Evolutionary conservation across 768 basidiomycete genomes (phyloP).

Genomic region (Panellus pusillus): DNA sequence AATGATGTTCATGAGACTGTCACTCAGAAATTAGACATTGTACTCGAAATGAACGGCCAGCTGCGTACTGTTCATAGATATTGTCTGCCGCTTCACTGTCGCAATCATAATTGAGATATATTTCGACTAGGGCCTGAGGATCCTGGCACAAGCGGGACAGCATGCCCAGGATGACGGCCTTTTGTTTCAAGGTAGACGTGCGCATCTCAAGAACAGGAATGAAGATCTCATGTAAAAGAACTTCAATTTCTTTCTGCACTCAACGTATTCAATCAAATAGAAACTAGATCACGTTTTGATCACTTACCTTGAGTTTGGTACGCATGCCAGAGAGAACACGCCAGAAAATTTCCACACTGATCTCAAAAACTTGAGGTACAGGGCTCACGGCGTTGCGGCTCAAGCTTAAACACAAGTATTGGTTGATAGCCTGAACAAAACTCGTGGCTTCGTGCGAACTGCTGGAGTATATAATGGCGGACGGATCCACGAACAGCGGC

Average conservation of each 20-base stretch:
- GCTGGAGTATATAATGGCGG: slow-evolving; percentile 88
- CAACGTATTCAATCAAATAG: slow-evolving; percentile 12
- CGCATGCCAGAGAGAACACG: slow-evolving; percentile 91
- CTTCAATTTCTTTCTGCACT: slow-evolving; percentile 95
- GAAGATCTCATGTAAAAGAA: slow-evolving; percentile 97
- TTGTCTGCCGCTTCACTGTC: slow-evolving; percentile 93
- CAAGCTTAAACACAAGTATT: slow-evolving; percentile 90
- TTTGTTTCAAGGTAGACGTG: slow-evolving; percentile 93
- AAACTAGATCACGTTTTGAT: neutral
- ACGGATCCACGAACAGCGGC: slow-evolving; percentile 83
- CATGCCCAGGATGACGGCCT: slow-evolving; percentile 89
- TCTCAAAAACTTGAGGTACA: slow-evolving; percentile 95
- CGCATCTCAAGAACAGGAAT: slow-evolving; percentile 98
- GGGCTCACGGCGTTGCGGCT: slow-evolving; percentile 95
- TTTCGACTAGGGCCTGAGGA: slow-evolving; percentile 95
- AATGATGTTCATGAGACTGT: slow-evolving; percentile 90
- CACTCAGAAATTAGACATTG: neutral
- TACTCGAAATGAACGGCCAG: neutral
- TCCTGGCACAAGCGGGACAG: slow-evolving; percentile 87
- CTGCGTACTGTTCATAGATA: slow-evolving; percentile 88
- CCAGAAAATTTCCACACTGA: slow-evolving; percentile 99
- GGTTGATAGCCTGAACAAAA: slow-evolving; percentile 92
- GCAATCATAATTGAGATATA: slow-evolving; percentile 99
- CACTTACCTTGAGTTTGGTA: slow-evolving; percentile 86
- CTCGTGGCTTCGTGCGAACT: slow-evolving; percentile 84